These are phyloP conservation scores for Ophiostoma tasmaniense DNA, from an alignment of 2,329 filamentous ascomycete genomes.

Conservation along the genomic window DNA sequence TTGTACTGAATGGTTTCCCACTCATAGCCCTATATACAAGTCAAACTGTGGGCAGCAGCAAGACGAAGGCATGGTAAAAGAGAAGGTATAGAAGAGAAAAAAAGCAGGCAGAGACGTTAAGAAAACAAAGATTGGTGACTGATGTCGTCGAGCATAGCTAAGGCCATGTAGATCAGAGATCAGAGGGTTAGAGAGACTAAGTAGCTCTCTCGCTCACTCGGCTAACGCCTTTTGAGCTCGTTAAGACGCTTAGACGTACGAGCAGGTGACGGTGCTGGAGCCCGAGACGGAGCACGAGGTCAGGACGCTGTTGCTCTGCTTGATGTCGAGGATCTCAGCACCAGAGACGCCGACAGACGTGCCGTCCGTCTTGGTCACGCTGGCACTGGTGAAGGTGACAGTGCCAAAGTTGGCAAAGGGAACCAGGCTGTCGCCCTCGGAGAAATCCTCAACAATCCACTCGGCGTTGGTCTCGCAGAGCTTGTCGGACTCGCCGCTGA, in stretches of 20 bases:
- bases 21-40: not conserved
- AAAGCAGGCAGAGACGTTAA: not conserved
- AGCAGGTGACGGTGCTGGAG: slow-evolving; percentile 21
- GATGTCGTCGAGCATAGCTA: not conserved
- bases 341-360: slow-evolving; percentile 29
- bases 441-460: slow-evolving; percentile 29
- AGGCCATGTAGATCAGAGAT: not conserved
- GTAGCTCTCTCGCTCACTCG: not conserved
- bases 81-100: not conserved
- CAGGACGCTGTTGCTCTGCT: slow-evolving; percentile 19
- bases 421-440: slow-evolving; percentile 22
- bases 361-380: slow-evolving; percentile 26
- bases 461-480: slow-evolving; percentile 27
- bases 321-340: slow-evolving; percentile 35
- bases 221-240: not conserved
- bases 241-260: slow-evolving; percentile 36
- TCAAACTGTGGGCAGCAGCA: not conserved
- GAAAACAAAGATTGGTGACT: not conserved
- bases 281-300: slow-evolving; percentile 22
- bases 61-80: not conserved
- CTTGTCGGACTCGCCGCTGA: slow-evolving; percentile 28
- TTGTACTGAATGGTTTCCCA: not conserved
- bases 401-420: slow-evolving; percentile 25
- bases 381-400: slow-evolving; percentile 35
- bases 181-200: not conserved